Base-by-base conservation (phyloP, 2,329 filamentous ascomycete genomes). In the Aspergillus texensis region DNA sequence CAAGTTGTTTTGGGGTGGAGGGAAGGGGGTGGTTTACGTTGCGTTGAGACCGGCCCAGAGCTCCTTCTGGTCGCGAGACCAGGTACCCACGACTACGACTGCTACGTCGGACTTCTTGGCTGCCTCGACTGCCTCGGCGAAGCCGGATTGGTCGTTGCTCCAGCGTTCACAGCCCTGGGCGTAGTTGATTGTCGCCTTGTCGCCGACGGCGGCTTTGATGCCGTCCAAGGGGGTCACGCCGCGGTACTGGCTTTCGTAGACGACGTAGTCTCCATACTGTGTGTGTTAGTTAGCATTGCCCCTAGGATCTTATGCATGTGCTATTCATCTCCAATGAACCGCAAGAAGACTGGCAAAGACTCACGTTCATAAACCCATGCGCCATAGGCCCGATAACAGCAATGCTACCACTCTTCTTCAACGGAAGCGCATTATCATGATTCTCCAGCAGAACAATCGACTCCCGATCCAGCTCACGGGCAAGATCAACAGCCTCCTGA, bases 311-410 rank as follows among this genome's bases (percentile, higher is more conserved):
- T 8, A 16, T 16, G 34, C 14, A 16, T 48, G 21, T 24, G 11
- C 9, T 11, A 46, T 21, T 6, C 19, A 14, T 24, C 43, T 24
- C 36, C 5, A 6, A 39, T 39, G 39, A 9, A 4, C 19, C 19
- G 8, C 6, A 10, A 41, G 19, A 21, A 9, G 28, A 14, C 28
- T 11, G 28, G 34, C 9, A 19, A 16, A 10, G 19, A 79, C 84
- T 78, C 69, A 88, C 86, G 70, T 91, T 91, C 82, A 91, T 88
- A 67, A 84, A 90, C 0, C 86, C 88, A 68, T 90, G 85, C 1
- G 88, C 90, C 87, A 93, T 92, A 2, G 90, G 90, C 0, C 91
- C 91, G 69, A 93, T 91, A 19, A 93, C 88, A 5, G 89, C 89
- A 62, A 92, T 83, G 19, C 86, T 88, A n/a, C 88, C 88, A 9